A percentile compares a stretch with the other conserved stretches of the same genome.
These are phyloP conservation scores for Colletotrichum karsti DNA, from an alignment of 2,329 filamentous ascomycete species.

Conservation along the genomic window DNA sequence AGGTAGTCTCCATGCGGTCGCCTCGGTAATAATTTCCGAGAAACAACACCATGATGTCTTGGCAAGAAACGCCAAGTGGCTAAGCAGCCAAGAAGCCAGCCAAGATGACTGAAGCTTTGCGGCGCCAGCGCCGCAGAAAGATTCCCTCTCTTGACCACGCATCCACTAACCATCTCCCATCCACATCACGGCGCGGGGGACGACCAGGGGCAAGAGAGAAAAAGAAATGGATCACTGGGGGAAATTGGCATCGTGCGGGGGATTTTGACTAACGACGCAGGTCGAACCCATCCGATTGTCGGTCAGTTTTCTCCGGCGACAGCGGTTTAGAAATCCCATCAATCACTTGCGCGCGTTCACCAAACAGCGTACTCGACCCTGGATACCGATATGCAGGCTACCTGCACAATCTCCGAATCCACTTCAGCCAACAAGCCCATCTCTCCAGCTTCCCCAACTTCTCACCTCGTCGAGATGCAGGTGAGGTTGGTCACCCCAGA, in stretches of 20 bases:
- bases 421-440: background rate
- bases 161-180: background rate
- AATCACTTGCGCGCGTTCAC: conserved; percentile 1
- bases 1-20: background rate
- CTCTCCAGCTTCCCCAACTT: conserved; percentile 16
- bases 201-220: background rate
- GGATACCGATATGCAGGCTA: conserved; percentile 10
- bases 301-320: conserved; percentile 20
- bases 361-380: conserved; percentile 1
- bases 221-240: conserved; percentile 22
- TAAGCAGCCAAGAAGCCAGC: conserved; percentile 7
- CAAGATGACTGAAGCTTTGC: conserved; percentile 21
- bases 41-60: background rate
- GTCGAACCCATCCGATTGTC: conserved; percentile 1
- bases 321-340: conserved; percentile 19
- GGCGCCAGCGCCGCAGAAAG: conserved; percentile 1
- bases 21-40: background rate
- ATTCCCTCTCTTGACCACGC: conserved; percentile 15
- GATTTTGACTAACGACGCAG: conserved; percentile 7
- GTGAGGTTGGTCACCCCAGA: background rate
- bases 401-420: conserved; percentile 26
- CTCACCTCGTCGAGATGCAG: background rate
- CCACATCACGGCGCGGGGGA: conserved; percentile 1
- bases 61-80: background rate
- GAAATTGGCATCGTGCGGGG: conserved; percentile 11